Evolutionary conservation across 2,329 filamentous ascomycete genomes (phyloP), one percentile per base, ranked within the genome.

Genomic region (Grosmannia serpens): DNA sequence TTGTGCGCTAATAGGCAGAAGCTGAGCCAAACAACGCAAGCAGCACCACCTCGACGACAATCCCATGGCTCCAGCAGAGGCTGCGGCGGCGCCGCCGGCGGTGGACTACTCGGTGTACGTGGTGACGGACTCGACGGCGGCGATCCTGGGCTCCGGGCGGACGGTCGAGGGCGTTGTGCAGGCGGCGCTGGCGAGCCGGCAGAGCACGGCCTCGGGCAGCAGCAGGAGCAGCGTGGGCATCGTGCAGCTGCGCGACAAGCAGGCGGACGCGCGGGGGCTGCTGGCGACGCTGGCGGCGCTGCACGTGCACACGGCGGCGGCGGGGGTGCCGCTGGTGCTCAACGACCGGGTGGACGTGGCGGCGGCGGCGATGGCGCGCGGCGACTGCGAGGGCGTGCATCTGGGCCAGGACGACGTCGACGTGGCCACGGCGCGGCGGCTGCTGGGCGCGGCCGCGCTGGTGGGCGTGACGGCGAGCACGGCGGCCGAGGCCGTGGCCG

Each of bases 291-390:
- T 86, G 20, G 80, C 78, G 65, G 78, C 75, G 64, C 78, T 97
- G 55, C 91, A 95, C 69, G 70, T 74, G 44, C 74, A 94, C 62
- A 92, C 90, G 24, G 53, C 53, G 11, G 75, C 76, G 53, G 78
- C 87, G 67, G 77, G 77, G 20, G 83, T 96, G 3, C 92, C 92
- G 33, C 79, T 97, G 59, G 76, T 97, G 58, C 91, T 97, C 75
- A 97, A 97, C 69, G 94, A 97, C 70, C 84, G 91, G 15, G 82
- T 96, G 7, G 91, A 96, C 69, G 89, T 97, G 29, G 91, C 91
- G 10, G 78, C 90, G 22, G 91, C 90, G 17, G 81, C 91, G 50
- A 91, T 91, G n/a, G 78, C 90, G 22, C 90, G 90, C 20, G 81
- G 91, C 50, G 88, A 85, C 15, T 94, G 89, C 59, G 92, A 96